Evolutionary conservation across 148 eudicot species (phyloP).

Genomic region (Nepenthes gracilis): DNA sequence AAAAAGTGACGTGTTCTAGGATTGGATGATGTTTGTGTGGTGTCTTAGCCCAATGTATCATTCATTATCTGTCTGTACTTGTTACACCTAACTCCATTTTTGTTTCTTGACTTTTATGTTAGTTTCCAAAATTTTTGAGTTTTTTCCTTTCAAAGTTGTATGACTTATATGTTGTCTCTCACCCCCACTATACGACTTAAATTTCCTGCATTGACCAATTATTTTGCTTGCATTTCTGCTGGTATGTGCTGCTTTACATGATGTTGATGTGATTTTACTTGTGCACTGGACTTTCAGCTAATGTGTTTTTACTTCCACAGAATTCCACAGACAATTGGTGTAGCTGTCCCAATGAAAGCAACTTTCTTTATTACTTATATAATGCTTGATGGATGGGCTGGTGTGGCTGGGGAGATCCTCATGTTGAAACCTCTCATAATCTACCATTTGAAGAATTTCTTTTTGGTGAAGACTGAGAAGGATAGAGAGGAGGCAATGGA

Average conservation of each 20-base stretch:
- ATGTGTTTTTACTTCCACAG: slow-evolving; percentile 16
- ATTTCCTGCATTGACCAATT: not conserved
- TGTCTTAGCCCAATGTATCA: no score
- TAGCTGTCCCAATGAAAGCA: slow-evolving; percentile 71
- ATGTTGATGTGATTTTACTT: not conserved
- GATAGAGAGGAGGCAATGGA: slow-evolving; percentile 83
- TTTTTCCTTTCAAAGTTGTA: no score
- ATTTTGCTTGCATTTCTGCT: not conserved
- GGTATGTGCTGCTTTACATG: not conserved
- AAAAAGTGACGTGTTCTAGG: no score
- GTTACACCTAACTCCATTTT: no score
- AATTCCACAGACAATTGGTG: slow-evolving; percentile 50
- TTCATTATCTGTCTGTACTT: no score
- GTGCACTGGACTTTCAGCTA: not conserved
- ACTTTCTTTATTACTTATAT: slow-evolving; percentile 72
- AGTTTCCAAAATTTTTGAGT: no score
- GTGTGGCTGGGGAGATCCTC: slow-evolving; percentile 67
- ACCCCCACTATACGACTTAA: no score
- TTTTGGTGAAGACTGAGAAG: slow-evolving; percentile 77
- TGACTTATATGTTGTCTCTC: no score
- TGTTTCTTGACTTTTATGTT: no score
- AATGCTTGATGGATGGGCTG: slow-evolving; percentile 91
- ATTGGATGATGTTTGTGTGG: no score
- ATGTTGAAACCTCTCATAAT: slow-evolving; percentile 62
- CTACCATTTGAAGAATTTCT: slow-evolving; percentile 68